These are phyloP conservation scores for Talaromyces marneffei DNA, from an alignment of 2,329 filamentous ascomycete species.

Conservation along the genomic window DNA sequence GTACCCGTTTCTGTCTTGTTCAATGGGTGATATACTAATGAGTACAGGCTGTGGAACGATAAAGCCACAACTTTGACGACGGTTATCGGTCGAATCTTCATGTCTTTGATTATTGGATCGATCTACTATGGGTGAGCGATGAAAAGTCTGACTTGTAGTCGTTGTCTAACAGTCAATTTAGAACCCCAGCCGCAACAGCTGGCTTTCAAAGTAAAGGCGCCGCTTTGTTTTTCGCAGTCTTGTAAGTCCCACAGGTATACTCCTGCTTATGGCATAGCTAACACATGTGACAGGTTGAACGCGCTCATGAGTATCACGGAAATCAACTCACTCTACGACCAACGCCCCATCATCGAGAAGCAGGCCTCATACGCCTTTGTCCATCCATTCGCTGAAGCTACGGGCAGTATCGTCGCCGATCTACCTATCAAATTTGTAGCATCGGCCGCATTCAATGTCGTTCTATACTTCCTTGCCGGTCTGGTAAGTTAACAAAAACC, in stretches of 20 bases:
- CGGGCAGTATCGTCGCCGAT: slow-evolving; percentile 79
- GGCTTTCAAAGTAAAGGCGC: slow-evolving; percentile 76
- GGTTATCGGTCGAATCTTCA: slow-evolving; percentile 57
- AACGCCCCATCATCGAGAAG: slow-evolving; percentile 90
- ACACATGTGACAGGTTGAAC: slow-evolving; percentile 38
- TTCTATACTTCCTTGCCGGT: slow-evolving; percentile 74
- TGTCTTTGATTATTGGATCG: slow-evolving; percentile 71
- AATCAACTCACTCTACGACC: slow-evolving; percentile 80
- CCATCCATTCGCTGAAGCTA: slow-evolving; percentile 79
- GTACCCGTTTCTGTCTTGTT: not conserved
- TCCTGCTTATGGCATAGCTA: not conserved
- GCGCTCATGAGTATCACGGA: slow-evolving; percentile 60
- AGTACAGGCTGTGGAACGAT: slow-evolving; percentile 51
- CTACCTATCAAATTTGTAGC: slow-evolving; percentile 76
- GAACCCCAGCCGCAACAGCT: slow-evolving; percentile 45
- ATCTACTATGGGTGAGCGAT: slow-evolving; percentile 50
- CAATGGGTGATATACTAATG: not conserved
- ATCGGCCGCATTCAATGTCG: slow-evolving; percentile 68
- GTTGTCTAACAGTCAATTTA: not conserved
- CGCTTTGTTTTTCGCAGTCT: slow-evolving; percentile 76
- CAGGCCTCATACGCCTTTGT: slow-evolving; percentile 83
- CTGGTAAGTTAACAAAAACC: not conserved
- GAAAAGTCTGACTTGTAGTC: not conserved
- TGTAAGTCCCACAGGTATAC: slow-evolving; percentile 47
- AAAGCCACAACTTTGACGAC: slow-evolving; percentile 66